These are phyloP conservation scores for Oxytropis ochrocephala DNA, from an alignment of 306 rosid species.

Conservation along the genomic window DNA sequence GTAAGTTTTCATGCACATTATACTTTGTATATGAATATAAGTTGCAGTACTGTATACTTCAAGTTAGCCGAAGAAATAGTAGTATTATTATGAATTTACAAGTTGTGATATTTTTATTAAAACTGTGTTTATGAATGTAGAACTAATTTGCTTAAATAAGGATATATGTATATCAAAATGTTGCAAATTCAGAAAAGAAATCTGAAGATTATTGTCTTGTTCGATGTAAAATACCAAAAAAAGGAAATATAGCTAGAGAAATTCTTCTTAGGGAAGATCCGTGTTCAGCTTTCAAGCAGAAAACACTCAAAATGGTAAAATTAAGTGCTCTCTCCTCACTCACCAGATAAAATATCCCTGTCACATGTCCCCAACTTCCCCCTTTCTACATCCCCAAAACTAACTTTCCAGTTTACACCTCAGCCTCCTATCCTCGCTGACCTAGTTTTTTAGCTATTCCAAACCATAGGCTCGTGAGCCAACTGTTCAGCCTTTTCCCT, in stretches of 20 bases:
- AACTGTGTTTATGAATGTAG: not conserved
- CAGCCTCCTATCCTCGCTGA: not conserved
- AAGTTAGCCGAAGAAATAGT: not conserved
- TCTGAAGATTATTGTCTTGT: not conserved
- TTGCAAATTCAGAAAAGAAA: not conserved
- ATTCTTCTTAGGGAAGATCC: not conserved
- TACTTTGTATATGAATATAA: not conserved
- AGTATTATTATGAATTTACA: not conserved
- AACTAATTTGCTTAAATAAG: not conserved
- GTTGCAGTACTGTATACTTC: not conserved
- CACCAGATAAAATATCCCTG: not conserved
- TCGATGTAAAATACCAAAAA: not conserved
- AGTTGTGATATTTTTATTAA: not conserved
- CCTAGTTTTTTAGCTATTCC: not conserved
- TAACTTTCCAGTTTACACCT: not conserved
- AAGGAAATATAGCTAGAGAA: not conserved
- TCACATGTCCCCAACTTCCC: not conserved
- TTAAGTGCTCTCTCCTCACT: not conserved
- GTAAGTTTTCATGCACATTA: slow-evolving; percentile 46
- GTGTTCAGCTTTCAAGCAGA: not conserved
- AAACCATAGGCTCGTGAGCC: not conserved
- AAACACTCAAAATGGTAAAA: not conserved
- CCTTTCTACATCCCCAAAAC: not conserved
- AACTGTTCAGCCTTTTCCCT: not conserved
- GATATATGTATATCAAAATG: not conserved